These are phyloP conservation scores for Kregervanrija fluxuum DNA, from an alignment of 805 yeast species.

Conservation along the genomic window DNA sequence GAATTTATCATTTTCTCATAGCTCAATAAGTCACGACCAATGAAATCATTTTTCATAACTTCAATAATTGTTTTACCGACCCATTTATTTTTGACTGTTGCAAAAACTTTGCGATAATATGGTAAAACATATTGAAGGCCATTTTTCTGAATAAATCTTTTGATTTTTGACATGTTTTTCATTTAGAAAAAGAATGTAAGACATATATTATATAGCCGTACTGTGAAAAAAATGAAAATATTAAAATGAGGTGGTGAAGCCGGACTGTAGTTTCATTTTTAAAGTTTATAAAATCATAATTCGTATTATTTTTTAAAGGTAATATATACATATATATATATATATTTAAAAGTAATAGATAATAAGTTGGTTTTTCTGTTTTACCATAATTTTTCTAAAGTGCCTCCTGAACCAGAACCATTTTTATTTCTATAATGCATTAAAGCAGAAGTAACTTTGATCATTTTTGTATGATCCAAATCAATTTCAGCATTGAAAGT, in stretches of 20 bases:
- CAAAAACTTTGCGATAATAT: constrained; percentile 10
- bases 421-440: constrained; percentile 20
- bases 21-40: constrained; percentile 10
- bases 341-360: not conserved
- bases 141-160: not conserved
- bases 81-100: constrained; percentile 11
- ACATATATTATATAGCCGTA: not conserved
- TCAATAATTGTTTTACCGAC: constrained; percentile 11
- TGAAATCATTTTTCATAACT: constrained; percentile 11
- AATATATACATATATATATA: not conserved
- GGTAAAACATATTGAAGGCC: constrained; percentile 14
- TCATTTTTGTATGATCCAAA: constrained; percentile 30
- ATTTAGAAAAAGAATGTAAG: too few species aligned
- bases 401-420: constrained; percentile 16
- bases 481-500: constrained; percentile 28
- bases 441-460: constrained; percentile 22
- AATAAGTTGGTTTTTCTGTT: too few species aligned
- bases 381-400: constrained; percentile 26
- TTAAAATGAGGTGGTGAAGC: not conserved
- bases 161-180: not conserved
- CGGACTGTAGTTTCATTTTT: not conserved
- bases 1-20: constrained; percentile 10
- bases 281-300: not conserved
- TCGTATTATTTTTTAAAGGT: not conserved
- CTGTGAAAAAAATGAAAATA: not conserved